Evolutionary conservation across 208 protist genomes (phyloP), one percentile per base, ranked within the genome.

Genomic region (Trypanosoma lewisi): DNA sequence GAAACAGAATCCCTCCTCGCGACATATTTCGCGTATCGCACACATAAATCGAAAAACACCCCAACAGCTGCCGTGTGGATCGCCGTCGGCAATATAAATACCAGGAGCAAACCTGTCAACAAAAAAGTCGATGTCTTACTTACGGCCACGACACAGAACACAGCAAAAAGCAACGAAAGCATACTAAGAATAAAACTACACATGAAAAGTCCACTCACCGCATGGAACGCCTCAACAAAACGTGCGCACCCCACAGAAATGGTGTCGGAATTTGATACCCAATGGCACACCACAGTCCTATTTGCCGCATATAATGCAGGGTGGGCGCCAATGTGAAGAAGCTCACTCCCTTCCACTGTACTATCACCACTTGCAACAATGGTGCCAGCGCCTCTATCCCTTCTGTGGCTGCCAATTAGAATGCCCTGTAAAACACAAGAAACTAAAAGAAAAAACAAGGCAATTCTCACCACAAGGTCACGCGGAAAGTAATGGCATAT

Each of bases 181-280:
- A 82, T 53, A 51, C 58, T 63, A 2, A 75, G 67, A 50, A 85
- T 80, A 61, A 91, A 85, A 63, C 65, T 76, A 33, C 47, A 66
- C 11, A 87, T 42, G 25, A 77, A 67, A 31, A 87, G 67, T 30
- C 78, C 77, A 61, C 75, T 83, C 45, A 83, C 73, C 8, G 64
- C 52, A 58, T 83, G 75, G 61, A 79, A 85, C 2, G 58, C 60
- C 60, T 84, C 78, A 19, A 80, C 77, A 51, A 91, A 87, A 17
- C 73, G 70, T 30, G 80, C 84, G 45, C 78, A 87, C 33, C 50
- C n/a, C 12, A 59, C 62, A 34, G 12, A 50, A 63, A 64, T 56
- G 60, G 70, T 4, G 62, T 67, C 63, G 80, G 63, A 11, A 61
- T 42, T 54, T 11, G 52, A 51, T 4, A 56, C 70, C 9, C 74